phyloP scores from a whole-genome alignment of 164 flowering plant genomes.

The Chimonanthus salicifolius region DNA sequence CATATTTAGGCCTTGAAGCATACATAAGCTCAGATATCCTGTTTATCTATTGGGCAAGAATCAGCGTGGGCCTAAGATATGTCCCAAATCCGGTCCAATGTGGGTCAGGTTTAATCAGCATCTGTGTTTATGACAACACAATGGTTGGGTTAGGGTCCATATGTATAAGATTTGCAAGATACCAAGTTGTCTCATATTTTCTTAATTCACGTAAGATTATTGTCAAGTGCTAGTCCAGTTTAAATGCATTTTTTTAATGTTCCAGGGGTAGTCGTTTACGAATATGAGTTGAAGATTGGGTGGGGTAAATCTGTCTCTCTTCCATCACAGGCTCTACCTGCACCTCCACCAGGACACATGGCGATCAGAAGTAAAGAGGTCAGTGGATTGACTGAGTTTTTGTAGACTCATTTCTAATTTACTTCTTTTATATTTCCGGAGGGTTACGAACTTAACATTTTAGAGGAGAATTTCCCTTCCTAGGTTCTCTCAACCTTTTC shows the following conservation, averaged over 20 bases:
- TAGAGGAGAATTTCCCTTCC: not conserved
- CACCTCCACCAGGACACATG: slow-evolving; percentile 99
- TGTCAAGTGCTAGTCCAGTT: not conserved
- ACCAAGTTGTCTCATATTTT: not conserved
- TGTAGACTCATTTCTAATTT: not conserved
- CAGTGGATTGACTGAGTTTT: not conserved
- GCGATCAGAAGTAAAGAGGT: slow-evolving; percentile 99
- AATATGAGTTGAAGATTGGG: slow-evolving; percentile 95
- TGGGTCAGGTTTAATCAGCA: too few relatives aligned
- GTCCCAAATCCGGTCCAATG: too few relatives aligned
- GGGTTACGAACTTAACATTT: not conserved
- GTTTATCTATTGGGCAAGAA: too few relatives aligned
- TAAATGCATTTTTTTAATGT: not conserved
- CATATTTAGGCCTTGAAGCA: too few relatives aligned
- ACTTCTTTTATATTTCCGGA: not conserved
- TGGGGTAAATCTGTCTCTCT: slow-evolving; percentile 99
- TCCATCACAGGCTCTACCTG: slow-evolving; percentile 97
- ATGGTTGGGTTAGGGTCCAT: not conserved
- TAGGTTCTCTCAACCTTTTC: not conserved
- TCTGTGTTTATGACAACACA: too few relatives aligned
- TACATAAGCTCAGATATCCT: too few relatives aligned
- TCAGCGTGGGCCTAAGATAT: too few relatives aligned
- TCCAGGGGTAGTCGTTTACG: slow-evolving; percentile 92
- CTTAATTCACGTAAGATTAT: not conserved
- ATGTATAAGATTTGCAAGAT: not conserved